These are phyloP conservation scores for Wickerhamomyces subpelliculosus DNA, from an alignment of 805 yeast species.

Conservation along the genomic window DNA sequence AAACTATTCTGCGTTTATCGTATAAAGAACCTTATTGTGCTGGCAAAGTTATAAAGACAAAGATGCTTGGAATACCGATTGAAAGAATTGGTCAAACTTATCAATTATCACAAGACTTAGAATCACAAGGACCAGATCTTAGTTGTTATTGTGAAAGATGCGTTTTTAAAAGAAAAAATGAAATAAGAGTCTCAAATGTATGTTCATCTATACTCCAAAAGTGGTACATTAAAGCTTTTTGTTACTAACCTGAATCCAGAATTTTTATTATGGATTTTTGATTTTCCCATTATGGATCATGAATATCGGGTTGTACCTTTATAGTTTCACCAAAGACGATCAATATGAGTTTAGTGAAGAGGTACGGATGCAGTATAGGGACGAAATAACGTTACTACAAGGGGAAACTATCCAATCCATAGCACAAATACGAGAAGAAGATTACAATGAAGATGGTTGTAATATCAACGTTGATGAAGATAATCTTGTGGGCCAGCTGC, in stretches of 20 bases:
- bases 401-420: no score
- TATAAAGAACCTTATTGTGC: background rate
- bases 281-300: slow-evolving; percentile 15
- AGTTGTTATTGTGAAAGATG: slow-evolving; percentile 17
- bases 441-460: no score
- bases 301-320: slow-evolving; percentile 8
- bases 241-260: slow-evolving; percentile 5
- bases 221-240: no score
- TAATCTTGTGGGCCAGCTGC: slow-evolving; percentile 5
- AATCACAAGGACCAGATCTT: slow-evolving; percentile 6
- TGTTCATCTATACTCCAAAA: slow-evolving; percentile 4
- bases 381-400: slow-evolving; percentile 8
- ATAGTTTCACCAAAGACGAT: background rate
- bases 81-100: background rate
- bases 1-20: no score
- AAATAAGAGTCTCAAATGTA: slow-evolving; percentile 9
- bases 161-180: slow-evolving; percentile 7
- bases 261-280: slow-evolving; percentile 17
- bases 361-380: slow-evolving; percentile 7
- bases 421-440: no score
- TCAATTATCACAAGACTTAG: background rate
- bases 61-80: background rate
- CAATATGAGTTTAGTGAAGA: slow-evolving; percentile 14
- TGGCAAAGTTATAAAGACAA: background rate
- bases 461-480: slow-evolving; percentile 9